phyloP scores from a whole-genome alignment of 1,139 yeast species.

The Suhomyces taliae region DNA sequence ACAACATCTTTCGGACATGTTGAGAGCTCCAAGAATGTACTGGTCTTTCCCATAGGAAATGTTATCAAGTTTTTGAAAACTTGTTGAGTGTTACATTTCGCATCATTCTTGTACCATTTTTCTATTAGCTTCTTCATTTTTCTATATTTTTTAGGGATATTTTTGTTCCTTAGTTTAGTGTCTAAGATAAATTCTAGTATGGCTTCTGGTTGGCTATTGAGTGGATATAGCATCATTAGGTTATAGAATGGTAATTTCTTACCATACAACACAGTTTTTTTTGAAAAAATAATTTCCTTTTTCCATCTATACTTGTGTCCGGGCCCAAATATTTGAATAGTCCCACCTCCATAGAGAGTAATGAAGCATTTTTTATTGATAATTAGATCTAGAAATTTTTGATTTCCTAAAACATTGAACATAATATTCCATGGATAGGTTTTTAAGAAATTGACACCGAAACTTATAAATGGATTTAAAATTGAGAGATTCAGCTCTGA shows the following conservation, averaged over 20 bases:
- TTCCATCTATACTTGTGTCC: slow-evolving; percentile 1
- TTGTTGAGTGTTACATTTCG: slow-evolving; percentile 24
- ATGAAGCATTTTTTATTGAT: slow-evolving; percentile 28
- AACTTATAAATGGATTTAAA: slow-evolving; percentile 25
- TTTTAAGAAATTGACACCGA: slow-evolving; percentile 32
- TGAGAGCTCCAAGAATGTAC: slow-evolving; percentile 21
- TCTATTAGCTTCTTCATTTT: slow-evolving; percentile 17
- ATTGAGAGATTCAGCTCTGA: slow-evolving; percentile 15
- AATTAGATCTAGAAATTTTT: slow-evolving; percentile 32
- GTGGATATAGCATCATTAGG: not conserved
- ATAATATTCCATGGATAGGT: slow-evolving; percentile 37
- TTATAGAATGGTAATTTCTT: not conserved
- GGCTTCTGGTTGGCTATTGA: not conserved
- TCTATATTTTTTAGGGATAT: slow-evolving; percentile 25
- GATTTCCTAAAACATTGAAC: slow-evolving; percentile 31
- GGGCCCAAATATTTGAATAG: slow-evolving; percentile 40
- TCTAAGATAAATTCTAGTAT: slow-evolving; percentile 1
- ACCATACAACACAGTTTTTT: slow-evolving; percentile 13
- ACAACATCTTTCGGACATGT: slow-evolving; percentile 32
- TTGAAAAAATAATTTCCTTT: slow-evolving; percentile 5
- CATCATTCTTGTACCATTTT: slow-evolving; percentile 24
- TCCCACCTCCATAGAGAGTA: slow-evolving; percentile 12
- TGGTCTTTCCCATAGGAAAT: slow-evolving; percentile 1
- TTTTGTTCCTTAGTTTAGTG: slow-evolving; percentile 1
- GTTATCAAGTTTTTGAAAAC: slow-evolving; percentile 25